Evolutionary conservation across 2,329 filamentous ascomycete species (phyloP), one percentile per base, ranked within the genome.

Genomic region (Colletotrichum sp.): DNA sequence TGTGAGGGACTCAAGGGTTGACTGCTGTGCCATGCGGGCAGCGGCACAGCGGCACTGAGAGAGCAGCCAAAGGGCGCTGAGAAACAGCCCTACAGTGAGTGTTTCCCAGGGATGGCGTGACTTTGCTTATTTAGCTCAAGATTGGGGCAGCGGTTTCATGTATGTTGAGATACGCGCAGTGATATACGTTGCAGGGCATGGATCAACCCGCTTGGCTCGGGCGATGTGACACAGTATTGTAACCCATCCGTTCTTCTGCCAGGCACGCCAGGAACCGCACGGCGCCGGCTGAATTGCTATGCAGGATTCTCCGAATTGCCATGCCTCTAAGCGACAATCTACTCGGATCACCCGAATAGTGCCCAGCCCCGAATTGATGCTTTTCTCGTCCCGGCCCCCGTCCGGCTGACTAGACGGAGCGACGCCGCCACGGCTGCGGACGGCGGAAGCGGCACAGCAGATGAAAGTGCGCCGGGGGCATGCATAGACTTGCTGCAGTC

Each of bases 71-170:
- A 67, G 52, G 5, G 28, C 55, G 55, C 39, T 21, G 26, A 64
- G 57, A 71, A 71, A 64, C 69, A 71, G 59, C 69, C 69, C 16
- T 63, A 57, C 36, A 15, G 28, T 32, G 63, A 52, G 36, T 52
- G 63, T 52, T 66, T 49, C 34, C 24, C 73, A 59, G 49, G 73
- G 73, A 76, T 76, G 70, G 59, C 64, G 70, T 76, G 73, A 69
- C 64, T 68, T 52, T 63, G 70, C 59, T 69, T 60, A 16, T 60
- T 39, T 52, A 24, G 36, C 64, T 76, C 64, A 65, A 76, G 73
- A 73, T 60, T 60, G 59, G 57, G 70, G 57, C 44, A 39, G 30
- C 64, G 60, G 73, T 76, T 76, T 69, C 73, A 69, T 64, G 57
- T 65, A 69, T 21, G 72, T 49, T 60, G 36, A 66, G 60, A 71